Percentiles rank a stretch among this genome's conserved stretches.
Conservation (phyloP, 495 filamentous ascomycete species). For the Amphirosellinia nigrospora region DNA sequence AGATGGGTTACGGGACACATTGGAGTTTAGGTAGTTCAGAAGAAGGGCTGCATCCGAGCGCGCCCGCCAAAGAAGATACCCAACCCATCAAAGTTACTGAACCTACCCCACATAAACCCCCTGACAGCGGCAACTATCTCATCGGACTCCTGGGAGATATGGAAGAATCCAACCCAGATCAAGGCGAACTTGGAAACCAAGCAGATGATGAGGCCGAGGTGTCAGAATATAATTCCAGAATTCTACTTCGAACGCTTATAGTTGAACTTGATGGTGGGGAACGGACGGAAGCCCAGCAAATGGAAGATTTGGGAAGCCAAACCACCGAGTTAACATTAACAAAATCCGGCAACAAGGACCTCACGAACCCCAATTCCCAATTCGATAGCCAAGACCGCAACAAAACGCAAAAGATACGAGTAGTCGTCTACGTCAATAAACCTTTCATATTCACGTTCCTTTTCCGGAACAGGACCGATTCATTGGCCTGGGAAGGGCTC, state of each 20-base stretch:
- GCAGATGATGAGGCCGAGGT: slow-evolving; percentile 38
- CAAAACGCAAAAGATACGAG: slow-evolving; percentile 65
- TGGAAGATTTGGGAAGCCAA: slow-evolving; percentile 52
- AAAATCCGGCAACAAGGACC: slow-evolving; percentile 27
- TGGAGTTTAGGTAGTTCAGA: slow-evolving; percentile 52
- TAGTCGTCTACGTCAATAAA: slow-evolving; percentile 73
- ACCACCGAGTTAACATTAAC: slow-evolving; percentile 38
- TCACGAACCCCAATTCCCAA: slow-evolving; percentile 28
- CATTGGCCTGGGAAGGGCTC: slow-evolving; percentile 69
- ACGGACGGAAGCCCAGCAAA: slow-evolving; percentile 44
- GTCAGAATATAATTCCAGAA: slow-evolving; percentile 45
- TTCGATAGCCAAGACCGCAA: slow-evolving; percentile 57
- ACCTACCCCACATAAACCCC: slow-evolving; percentile 15
- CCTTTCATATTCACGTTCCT: slow-evolving; percentile 94
- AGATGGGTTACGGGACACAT: slow-evolving; percentile 62
- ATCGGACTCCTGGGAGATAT: slow-evolving; percentile 73
- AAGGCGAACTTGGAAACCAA: slow-evolving; percentile 31
- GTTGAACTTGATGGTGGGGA: slow-evolving; percentile 54
- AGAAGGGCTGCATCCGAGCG: slow-evolving; percentile 5
- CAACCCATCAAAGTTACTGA: slow-evolving; percentile 7
- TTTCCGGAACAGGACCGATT: slow-evolving; percentile 72
- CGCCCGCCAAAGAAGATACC: slow-evolving; percentile 11
- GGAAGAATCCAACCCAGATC: slow-evolving; percentile 45
- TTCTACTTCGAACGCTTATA: slow-evolving; percentile 54
- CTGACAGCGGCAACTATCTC: slow-evolving; percentile 64